Percentiles rank a stretch among this genome's conserved stretches.
These are phyloP conservation scores for Chaetothyriales sp. DNA, from an alignment of 2,329 filamentous ascomycete species.

Conservation along the genomic window DNA sequence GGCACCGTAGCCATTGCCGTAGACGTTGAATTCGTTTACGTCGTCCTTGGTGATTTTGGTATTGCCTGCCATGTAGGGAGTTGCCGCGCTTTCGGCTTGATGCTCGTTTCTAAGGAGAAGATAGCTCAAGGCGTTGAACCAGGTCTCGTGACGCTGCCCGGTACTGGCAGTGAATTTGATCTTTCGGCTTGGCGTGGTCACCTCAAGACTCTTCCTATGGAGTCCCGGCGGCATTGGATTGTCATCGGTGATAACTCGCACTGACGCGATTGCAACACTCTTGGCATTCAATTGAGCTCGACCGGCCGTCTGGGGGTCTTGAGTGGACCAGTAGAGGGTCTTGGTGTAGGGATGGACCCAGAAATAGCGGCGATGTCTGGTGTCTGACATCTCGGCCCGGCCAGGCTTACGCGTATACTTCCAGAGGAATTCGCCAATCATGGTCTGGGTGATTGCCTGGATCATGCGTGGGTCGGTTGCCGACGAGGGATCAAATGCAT, in stretches of 20 bases:
- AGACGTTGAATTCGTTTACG: conserved; percentile 78
- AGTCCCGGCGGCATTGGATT: conserved; percentile 91
- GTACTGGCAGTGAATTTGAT: conserved; percentile 93
- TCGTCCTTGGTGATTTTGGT: conserved; percentile 49
- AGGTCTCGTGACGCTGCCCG: conserved; percentile 88
- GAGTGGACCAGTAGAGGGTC: conserved; percentile 91
- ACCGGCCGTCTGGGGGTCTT: conserved; percentile 69
- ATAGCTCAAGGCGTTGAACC: conserved; percentile 95
- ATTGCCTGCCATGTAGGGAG: conserved; percentile 29
- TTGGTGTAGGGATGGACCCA: conserved; percentile 98
- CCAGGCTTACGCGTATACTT: conserved; percentile 95
- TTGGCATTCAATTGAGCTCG: conserved; percentile 65
- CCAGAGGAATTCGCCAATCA: conserved; percentile 98
- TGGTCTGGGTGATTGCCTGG: conserved; percentile 95
- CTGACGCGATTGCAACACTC: conserved; percentile 86
- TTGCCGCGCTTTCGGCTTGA: conserved; percentile 37
- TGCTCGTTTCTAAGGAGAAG: conserved; percentile 61
- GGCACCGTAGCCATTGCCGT: conserved; percentile 48
- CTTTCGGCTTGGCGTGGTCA: conserved; percentile 74
- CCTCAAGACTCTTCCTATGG: conserved; percentile 82
- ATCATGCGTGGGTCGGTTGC: conserved; percentile 94
- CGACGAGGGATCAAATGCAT: conserved; percentile 51
- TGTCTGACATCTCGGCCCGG: conserved; percentile 76
- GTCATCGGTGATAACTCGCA: conserved; percentile 82
- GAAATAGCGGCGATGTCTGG: conserved; percentile 88